Base-by-base conservation (phyloP, 2,329 filamentous ascomycete genomes). In the Fusarium lateritium region DNA sequence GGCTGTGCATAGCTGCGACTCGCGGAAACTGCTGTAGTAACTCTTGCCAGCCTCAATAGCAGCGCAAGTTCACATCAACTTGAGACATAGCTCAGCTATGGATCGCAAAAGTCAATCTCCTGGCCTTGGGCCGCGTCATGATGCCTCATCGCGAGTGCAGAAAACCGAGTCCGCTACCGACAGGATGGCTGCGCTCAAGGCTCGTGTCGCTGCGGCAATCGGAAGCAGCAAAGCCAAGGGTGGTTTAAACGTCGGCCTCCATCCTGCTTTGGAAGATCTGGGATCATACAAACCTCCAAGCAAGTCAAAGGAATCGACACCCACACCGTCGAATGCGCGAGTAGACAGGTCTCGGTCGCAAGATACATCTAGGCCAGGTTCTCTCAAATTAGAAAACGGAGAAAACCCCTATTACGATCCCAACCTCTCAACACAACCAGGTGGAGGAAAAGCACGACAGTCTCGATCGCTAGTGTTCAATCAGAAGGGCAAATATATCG, bases 401-500 rank as follows among this genome's bases (percentile, higher is more conserved):
- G 57, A 65, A 28, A 97, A 97, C 71, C 94, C 94, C 0, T 98
- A 97, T 78, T 94, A 92, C 70, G 93, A 97, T 74, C 85, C 91
- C 9, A 91, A 83, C 69, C 79, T 90, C 14, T 86, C 87, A n/a
- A 82, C 85, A 6, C 89, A 91, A 84, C 85, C 69, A 82, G 83
- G 55, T 76, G 67, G 84, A 79, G 75, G 77, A 33, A 92, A 91
- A 73, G 84, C 86, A 38, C 87, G 94, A 51, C 86, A 92, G 67
- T 88, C 93, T 13, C 90, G 93, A 62, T 90, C 93, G 69, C 85
- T 99, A 19, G 83, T 94, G 14, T 98, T 99, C 84, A 97, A 98
- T 74, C 91, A 94, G 73, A 97, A 97, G 79, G 96, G 96, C 54
- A 98, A 98, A 85, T 98, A 97, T 76, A 97, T 98, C 63, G 91